Evolutionary conservation across 768 basidiomycete species (phyloP).

Genomic region (Atractiella rhizophila): DNA sequence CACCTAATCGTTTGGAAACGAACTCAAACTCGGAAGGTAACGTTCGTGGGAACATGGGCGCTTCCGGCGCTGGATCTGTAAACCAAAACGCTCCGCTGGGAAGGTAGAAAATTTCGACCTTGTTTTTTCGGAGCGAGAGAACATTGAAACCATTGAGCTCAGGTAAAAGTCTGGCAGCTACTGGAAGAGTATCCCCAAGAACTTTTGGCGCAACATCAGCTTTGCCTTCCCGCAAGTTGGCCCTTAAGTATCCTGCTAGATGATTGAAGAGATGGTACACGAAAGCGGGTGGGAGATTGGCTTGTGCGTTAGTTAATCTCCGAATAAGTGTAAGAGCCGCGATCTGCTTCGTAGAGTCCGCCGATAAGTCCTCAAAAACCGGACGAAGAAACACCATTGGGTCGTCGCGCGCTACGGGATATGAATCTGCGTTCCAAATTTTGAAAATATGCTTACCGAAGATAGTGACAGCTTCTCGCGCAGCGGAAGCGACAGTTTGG

Average conservation of each 20-base stretch:
- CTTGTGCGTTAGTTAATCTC: constrained; percentile 34
- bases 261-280: constrained; percentile 45
- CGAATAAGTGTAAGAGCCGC: constrained; percentile 32
- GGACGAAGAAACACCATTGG: constrained; percentile 40
- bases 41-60: constrained; percentile 37
- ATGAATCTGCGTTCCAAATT: constrained; percentile 23
- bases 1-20: not conserved
- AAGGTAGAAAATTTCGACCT: constrained; percentile 40
- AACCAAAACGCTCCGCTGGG: constrained; percentile 53
- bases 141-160: constrained; percentile 49
- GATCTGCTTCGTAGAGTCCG: constrained; percentile 28
- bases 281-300: constrained; percentile 36
- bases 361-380: constrained; percentile 34
- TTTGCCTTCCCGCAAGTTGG: constrained; percentile 27
- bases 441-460: not conserved
- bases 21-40: constrained; percentile 12
- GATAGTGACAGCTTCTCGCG: constrained; percentile 29
- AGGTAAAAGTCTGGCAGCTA: constrained; percentile 33
- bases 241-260: constrained; percentile 35
- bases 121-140: constrained; percentile 44
- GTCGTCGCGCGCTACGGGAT: constrained; percentile 50
- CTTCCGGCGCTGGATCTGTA: constrained; percentile 29
- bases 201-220: constrained; percentile 27
- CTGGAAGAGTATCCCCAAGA: constrained; percentile 33
- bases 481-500: constrained; percentile 31